phyloP scores from a whole-genome alignment of 2,329 filamentous ascomycete genomes.

The Emmonsiellopsis sp. region DNA sequence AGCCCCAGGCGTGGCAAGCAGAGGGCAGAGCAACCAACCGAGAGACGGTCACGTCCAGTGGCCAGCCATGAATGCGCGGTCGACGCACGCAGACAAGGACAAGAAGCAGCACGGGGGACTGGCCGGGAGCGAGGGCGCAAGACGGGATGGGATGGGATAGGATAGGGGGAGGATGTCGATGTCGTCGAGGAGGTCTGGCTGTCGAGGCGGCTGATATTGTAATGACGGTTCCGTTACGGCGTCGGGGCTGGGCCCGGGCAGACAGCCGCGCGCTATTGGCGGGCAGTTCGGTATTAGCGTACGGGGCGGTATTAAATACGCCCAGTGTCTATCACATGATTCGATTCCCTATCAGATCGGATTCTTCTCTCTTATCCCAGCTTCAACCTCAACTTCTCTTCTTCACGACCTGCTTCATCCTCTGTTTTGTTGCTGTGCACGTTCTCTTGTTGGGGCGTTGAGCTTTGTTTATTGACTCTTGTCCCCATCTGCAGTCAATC shows the following conservation, averaged over 20 bases:
- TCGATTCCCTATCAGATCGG: no score
- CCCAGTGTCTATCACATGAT: no score
- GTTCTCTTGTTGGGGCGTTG: no score
- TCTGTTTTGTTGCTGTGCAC: not conserved
- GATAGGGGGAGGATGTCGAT: not conserved
- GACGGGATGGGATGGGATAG: no score
- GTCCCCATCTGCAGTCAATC: no score
- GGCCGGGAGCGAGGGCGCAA: not conserved
- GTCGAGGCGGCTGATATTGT: not conserved
- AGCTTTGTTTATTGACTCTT: not conserved
- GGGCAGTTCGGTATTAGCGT: no score
- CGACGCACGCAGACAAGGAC: not conserved
- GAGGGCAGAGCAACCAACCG: not conserved
- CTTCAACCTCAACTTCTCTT: not conserved
- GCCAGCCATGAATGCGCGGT: conserved; percentile 1
- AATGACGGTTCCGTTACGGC: not conserved
- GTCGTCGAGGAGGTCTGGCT: not conserved
- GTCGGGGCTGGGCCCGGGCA: no score
- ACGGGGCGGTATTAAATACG: no score
- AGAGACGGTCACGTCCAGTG: not conserved
- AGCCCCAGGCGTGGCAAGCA: not conserved
- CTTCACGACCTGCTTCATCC: not conserved
- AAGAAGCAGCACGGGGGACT: not conserved
- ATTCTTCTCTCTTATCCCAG: not conserved
- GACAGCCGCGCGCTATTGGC: no score